Conservation (phyloP, 805 yeast species). For the Myxozyma mucilagina region DNA sequence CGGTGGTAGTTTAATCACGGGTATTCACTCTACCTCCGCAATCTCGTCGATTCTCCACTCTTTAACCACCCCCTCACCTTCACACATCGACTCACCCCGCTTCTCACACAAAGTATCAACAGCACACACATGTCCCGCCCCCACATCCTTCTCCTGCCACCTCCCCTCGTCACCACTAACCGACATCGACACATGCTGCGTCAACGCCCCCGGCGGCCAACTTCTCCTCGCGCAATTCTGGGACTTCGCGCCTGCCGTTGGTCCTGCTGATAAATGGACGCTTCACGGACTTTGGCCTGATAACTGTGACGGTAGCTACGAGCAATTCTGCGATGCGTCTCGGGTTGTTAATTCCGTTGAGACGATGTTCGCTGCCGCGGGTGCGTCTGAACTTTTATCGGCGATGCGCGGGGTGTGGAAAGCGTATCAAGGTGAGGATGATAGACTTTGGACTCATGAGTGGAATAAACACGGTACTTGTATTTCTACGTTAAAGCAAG, state of each 20-base stretch:
- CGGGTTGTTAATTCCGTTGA: slow-evolving; percentile 56
- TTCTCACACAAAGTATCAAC: slow-evolving; percentile 11
- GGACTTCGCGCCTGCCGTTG: slow-evolving; percentile 78
- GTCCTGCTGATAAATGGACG: slow-evolving; percentile 71
- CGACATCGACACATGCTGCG: slow-evolving; percentile 66
- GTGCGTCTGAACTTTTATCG: slow-evolving; percentile 52
- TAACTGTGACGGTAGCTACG: slow-evolving; percentile 77
- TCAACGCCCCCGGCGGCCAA: slow-evolving; percentile 83
- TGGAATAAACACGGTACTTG: slow-evolving; percentile 95
- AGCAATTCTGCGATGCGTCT: slow-evolving; percentile 70
- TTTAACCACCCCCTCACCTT: slow-evolving; percentile 6
- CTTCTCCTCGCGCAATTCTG: slow-evolving; percentile 87
- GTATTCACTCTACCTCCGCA: slow-evolving; percentile 2
- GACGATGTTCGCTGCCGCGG: slow-evolving; percentile 46
- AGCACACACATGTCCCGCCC: slow-evolving; percentile 19
- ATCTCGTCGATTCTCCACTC: no score
- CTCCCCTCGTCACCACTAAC: slow-evolving; percentile 3
- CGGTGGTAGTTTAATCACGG: slow-evolving; percentile 14
- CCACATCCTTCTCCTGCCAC: slow-evolving; percentile 25
- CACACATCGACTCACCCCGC: neutral
- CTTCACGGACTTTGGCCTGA: slow-evolving; percentile 91
- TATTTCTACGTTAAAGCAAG: slow-evolving; percentile 72
- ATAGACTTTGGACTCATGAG: slow-evolving; percentile 82
- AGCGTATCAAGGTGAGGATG: slow-evolving; percentile 67
- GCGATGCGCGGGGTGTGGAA: slow-evolving; percentile 71